Base-by-base conservation (phyloP, 257 asterid species). In the Solanum bulbocastanum region DNA sequence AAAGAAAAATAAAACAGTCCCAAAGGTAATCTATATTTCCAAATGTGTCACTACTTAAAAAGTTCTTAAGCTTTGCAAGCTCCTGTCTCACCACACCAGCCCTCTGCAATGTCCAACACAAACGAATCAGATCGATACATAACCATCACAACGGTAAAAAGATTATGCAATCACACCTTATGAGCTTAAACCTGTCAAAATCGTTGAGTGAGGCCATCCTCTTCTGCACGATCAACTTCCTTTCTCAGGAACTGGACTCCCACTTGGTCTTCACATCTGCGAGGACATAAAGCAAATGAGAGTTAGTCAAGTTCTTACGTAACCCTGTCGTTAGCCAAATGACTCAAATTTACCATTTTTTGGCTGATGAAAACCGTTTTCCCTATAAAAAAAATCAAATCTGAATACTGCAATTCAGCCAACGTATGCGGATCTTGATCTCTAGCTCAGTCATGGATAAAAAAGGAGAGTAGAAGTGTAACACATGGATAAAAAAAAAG, bases 41-140 rank as follows among this genome's bases (percentile, higher is more conserved):
- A 4, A 91, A 85, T 69, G 87, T 62, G 7, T 33, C n/a, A 30
- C 78, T 32, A 86, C 68, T 84, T 25, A 78, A 52, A 84, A 84
- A 89, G 40, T 10, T 44, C 40, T 91, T 86, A 94, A 10, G 94
- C 93, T 92, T 93, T 8, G 94, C 94, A 66, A 93, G 96, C 92
- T 91, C 93, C 89, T 91, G 96, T 40, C 96, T 89, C 60, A 94
- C 96, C 46, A 93, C 91, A 62, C 96, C 95, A 46, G 93, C 97
- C 78, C 89, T 91, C 96, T 94, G 97, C 91, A 90, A 86, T 56
- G 15, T 33, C 37, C 44, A 44, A 18, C 76, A 8, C 36, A 52
- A 58, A 39, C n/a, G 3, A 32, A 36, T 60, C 18, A 87, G 88
- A 46, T 84, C 5, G 15, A 15, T 8, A n/a, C 8, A 27, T 10